Evolutionary conservation across 129 eudicot genomes (phyloP), one percentile per base, ranked within the genome.

Genomic region (Centella asiatica): DNA sequence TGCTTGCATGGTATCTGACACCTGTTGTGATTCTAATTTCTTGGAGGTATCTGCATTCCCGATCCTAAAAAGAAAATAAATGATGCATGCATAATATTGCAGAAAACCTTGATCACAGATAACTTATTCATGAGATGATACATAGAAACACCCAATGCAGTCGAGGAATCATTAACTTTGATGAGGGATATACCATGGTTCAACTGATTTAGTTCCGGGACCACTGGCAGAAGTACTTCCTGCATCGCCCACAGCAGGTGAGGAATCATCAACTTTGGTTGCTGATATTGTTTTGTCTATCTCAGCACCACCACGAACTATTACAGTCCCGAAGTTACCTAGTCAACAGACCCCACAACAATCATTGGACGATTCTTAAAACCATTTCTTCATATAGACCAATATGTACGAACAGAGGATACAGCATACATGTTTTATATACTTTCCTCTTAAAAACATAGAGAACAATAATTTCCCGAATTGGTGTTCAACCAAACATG

Each of bases 241-340:
- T 54, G 55, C 39, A 57, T 31, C 69, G 57, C 71, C 56, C 23
- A 69, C 58, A 47, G 80, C 68, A 57, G 76, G 55, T 45, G 80
- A 67, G 46, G 76, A 40, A 14, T 80, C 71, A 45, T 73, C 66
- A 50, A 69, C 47, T 18, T 51, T 68, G 29, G 67, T 49, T 40
- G 59, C 58, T 24, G 72, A 50, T 57, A 67, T 52, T 26, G 81
- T 69, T 58, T 71, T 80, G 37, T 76, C 78, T 6, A 60, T 69
- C 56, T 79, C 87, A 54, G 51, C 77, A 64, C 78, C 82, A 50
- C 78, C 86, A 64, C 74, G 95, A 67, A 93, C 82, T 72, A 90
- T 63, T 18, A 90, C 73, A 57, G 94, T 90, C 71, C 97, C 95
- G 68, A 78, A 90, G 64, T 86, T 88, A 81, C 94, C 97, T 86